Evolutionary conservation across 2,329 filamentous ascomycete genomes (phyloP), one percentile per base, ranked within the genome.

Genomic region (Metarhizium robertsii): DNA sequence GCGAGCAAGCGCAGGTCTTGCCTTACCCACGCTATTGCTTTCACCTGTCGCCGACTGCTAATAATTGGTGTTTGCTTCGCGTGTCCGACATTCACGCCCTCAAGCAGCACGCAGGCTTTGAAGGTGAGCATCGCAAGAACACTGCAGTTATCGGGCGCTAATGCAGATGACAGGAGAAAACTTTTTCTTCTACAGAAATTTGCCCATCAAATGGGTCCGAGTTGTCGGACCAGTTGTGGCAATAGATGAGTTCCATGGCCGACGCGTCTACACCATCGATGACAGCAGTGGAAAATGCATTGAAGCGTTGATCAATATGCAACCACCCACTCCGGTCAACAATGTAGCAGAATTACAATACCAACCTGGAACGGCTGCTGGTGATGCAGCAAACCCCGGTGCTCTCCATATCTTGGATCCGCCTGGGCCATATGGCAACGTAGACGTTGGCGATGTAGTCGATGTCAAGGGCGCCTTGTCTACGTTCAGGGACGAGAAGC

Each of bases 201-300:
- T 92, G 61, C 88, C 88, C 0, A 83, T 92, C 62, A 83, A 84
- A 77, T 92, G 85, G 81, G 80, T 88, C 53, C 84, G 85, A 58
- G 69, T 92, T 36, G 79, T 84, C 7, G 89, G 89, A 34, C 69
- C 90, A 8, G 78, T 92, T 25, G 84, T 91, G 55, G 81, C 79
- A 13, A 70, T 83, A 40, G 78, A 83, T 59, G 75, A 83, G 25
- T 79, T 73, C 55, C 59, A 63, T 40, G 69, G 69, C 40, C 72
- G 72, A 40, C 74, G 72, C 48, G 69, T 80, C 45, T 83, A 79
- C 61, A 84, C 78, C 2, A 67, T 87, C n/a, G 84, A 87, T 61
- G 84, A 87, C 66, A 81, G 83, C 65, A 85, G 80, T 60, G 84
- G 84, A 14, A 69, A 68, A 29, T 83, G 78, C 56, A 79, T 86